Evolutionary conservation across 176 grass and related monocot species (phyloP), one percentile per base, ranked within the genome.

Genomic region (Ensete ventricosum): DNA sequence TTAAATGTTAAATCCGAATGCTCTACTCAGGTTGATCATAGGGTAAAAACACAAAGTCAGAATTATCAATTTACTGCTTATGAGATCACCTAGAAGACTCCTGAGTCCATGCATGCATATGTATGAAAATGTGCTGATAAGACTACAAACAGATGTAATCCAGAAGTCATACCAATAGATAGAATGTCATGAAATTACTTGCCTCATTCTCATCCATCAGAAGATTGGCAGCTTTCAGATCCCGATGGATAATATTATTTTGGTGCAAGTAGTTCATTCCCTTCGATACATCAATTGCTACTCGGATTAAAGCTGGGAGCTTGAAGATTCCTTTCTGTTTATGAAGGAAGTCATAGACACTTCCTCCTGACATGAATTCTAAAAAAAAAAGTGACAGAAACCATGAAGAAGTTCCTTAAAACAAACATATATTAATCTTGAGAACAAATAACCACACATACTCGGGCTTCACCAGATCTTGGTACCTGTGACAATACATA

Each of bases 221-320:
- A 78, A 99, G 95, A 87, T 99, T 99, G 69, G 90, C 95, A 58
- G 95, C 92, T 84, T 99, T 99, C 74, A 99, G 82, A 81, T 99
- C 95, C 22, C 95, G 88, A 53, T 99, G 95, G 78, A 99, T 94
- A 82, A 99, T 99, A 77, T 99, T 94, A 77, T 99, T 94, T 83
- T 94, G 95, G 82, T 99, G 95, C 22, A 99, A 90, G 84, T 99
- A 99, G 80, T 71, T 99, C 95, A 99, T 99, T 82, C 95, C 95
- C 83, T 99, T 99, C 64, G 95, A 99, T 54, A 99, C 95, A 87
- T 99, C 95, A 68, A 94, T 91, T 52, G 90, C 90, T 81, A 94
- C 88, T 83, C 95, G 75, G 73, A 99, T 57, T 69, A 99, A 89
- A 89, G 88, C 78, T 77, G 88, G 88, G 60, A 90, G 82, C 76